These are phyloP conservation scores for Penicillium sp. DNA, from an alignment of 2,329 filamentous ascomycete species.

Conservation along the genomic window DNA sequence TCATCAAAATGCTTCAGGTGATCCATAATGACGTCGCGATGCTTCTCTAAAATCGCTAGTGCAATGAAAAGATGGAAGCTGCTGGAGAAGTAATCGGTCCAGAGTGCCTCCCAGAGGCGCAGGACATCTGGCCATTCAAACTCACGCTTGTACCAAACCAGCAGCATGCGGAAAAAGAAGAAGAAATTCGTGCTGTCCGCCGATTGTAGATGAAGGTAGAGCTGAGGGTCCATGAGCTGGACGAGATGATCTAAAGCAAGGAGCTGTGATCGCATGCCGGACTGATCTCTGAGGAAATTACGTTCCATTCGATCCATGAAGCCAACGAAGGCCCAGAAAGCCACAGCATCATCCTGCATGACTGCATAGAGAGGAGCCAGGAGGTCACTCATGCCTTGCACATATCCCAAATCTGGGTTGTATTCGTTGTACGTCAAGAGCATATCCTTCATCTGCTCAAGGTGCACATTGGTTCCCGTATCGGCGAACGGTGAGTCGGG, in stretches of 20 bases:
- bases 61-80: slow-evolving; percentile 96
- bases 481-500: slow-evolving; percentile 93
- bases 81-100: slow-evolving; percentile 88
- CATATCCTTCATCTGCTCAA: slow-evolving; percentile 99
- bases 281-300: slow-evolving; percentile 94
- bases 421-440: slow-evolving; percentile 98
- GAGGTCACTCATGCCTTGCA: slow-evolving; percentile 98
- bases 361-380: slow-evolving; percentile 95
- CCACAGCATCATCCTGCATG: slow-evolving; percentile 93
- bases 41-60: slow-evolving; percentile 91
- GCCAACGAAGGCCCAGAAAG: slow-evolving; percentile 93
- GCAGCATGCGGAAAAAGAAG: slow-evolving; percentile 98
- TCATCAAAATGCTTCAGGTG: slow-evolving; percentile 95
- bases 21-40: slow-evolving; percentile 93
- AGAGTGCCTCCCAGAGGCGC: slow-evolving; percentile 86
- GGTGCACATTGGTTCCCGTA: slow-evolving; percentile 90
- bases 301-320: slow-evolving; percentile 99
- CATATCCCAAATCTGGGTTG: slow-evolving; percentile 92
- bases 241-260: slow-evolving; percentile 91
- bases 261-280: slow-evolving; percentile 91
- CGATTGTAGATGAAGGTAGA: slow-evolving; percentile 85
- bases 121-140: slow-evolving; percentile 88
- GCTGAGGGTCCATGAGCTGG: slow-evolving; percentile 92
- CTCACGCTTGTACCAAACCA: slow-evolving; percentile 99
- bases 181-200: slow-evolving; percentile 99